Evolutionary conservation across 176 grass and related monocot species (phyloP), one percentile per base, ranked within the genome.

Genomic region (Luzula sylvatica): DNA sequence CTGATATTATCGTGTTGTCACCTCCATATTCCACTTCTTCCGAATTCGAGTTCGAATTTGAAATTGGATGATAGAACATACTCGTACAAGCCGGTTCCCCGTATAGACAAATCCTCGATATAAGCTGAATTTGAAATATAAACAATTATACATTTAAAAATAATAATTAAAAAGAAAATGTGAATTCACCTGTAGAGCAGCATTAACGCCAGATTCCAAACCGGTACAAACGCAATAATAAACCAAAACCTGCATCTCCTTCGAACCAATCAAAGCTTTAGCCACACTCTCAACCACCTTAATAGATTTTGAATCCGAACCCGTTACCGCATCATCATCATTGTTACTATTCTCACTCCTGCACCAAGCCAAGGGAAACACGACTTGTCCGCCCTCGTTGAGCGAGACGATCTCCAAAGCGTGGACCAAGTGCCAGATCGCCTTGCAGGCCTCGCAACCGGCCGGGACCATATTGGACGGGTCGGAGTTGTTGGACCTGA

Each of bases 151-250:
- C 7, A 11, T 46, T 58, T 1, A 22, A 61, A 45, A 16, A 8
- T 2, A 14, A 42, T 47, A 20, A 19, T 3, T 13, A 56, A 50
- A 42, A 54, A 14, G 13, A 70, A 12, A 67, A 19, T 77, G 22
- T n/a, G n/a, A n/a, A n/a, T n/a, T n/a, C n/a, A 89, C 84, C 90
- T 96, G 90, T 56, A 96, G 77, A 65, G 74, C 70, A 57, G 90
- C 90, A 71, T 79, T 72, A 12, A 96, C 73, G 47, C 84, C 77
- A n/a, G 84, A 96, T 64, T 96, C 84, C 56, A 82, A 42, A 76
- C 84, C 84, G 73, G 84, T 96, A 74, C 85, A 83, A 51, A 89
- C 67, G 59, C 84, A 96, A 66, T 96, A 74, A 43, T 88, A 88
- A 72, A 95, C 71, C 42, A 83, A 83, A 76, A 82, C 54, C 80